These are phyloP conservation scores for Infundibulicybe gibba DNA, from an alignment of 768 basidiomycete species.

Conservation along the genomic window DNA sequence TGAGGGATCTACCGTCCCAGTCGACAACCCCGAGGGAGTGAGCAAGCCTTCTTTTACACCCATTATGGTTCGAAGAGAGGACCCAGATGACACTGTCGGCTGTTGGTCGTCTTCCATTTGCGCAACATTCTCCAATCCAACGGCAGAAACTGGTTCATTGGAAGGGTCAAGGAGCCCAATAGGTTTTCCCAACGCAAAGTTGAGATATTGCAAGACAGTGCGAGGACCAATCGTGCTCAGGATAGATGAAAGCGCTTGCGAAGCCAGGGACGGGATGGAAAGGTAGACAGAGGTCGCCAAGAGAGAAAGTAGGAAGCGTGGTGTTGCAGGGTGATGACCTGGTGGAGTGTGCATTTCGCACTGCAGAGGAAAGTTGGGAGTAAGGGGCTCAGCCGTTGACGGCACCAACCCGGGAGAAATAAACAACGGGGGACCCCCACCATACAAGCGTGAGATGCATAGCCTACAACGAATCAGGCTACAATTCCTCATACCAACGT, in stretches of 20 bases:
- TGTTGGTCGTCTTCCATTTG: conserved; percentile 37
- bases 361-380: conserved; percentile 52
- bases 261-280: conserved; percentile 71
- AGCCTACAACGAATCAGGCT: conserved; percentile 42
- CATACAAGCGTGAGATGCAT: conserved; percentile 84
- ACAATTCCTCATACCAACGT: neutral
- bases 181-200: conserved; percentile 75
- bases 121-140: conserved; percentile 70
- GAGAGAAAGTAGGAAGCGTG: conserved; percentile 79
- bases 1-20: neutral
- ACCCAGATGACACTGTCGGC: conserved; percentile 1
- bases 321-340: conserved; percentile 70
- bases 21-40: too few species aligned
- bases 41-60: neutral
- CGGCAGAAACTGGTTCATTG: conserved; percentile 54
- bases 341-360: conserved; percentile 32
- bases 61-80: neutral
- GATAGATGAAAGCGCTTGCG: conserved; percentile 70
- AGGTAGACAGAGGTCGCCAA: conserved; percentile 87
- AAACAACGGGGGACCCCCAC: conserved; percentile 74
- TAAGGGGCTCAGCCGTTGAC: conserved; percentile 65
- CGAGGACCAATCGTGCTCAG: conserved; percentile 74
- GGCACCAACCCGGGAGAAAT: conserved; percentile 65
- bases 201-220: conserved; percentile 73
- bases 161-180: conserved; percentile 37